phyloP scores from a whole-genome alignment of 805 yeast species.

The Ogataea methanolica region DNA sequence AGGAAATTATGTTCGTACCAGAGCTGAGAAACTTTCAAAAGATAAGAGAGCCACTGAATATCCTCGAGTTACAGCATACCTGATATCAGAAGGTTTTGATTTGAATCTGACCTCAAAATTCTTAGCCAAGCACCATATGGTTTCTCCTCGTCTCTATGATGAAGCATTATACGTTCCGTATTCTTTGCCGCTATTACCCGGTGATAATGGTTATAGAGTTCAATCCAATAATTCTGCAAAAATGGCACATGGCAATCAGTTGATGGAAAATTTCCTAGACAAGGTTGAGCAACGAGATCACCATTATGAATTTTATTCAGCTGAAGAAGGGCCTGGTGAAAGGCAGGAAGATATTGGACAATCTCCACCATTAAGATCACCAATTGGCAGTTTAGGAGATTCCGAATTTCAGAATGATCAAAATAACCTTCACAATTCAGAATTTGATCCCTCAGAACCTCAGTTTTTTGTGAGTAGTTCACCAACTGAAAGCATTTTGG shows the following conservation, averaged over 20 bases:
- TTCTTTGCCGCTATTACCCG: conserved; percentile 80
- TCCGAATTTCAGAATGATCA: conserved; percentile 27
- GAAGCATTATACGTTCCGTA: conserved; percentile 93
- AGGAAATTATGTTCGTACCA: conserved; percentile 26
- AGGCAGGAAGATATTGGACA: conserved; percentile 3
- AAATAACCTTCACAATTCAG: conserved; percentile 34
- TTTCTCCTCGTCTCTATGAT: conserved; percentile 82
- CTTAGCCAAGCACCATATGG: conserved; percentile 66
- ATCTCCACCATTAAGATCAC: conserved; percentile 19
- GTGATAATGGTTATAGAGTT: conserved; percentile 71
- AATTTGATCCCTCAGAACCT: conserved; percentile 92
- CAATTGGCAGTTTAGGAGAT: conserved; percentile 15
- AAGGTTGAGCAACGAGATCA: conserved; percentile 84
- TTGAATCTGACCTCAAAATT: conserved; percentile 60
- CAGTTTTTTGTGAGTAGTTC: conserved; percentile 65
- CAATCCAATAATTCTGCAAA: conserved; percentile 56
- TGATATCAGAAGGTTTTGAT: conserved; percentile 79
- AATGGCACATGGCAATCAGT: conserved; percentile 34
- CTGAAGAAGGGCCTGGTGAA: conserved; percentile 46
- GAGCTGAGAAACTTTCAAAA: conserved; percentile 55
- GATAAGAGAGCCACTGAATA: conserved; percentile 58
- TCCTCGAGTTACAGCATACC: conserved; percentile 87
- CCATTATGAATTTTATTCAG: conserved; percentile 86
- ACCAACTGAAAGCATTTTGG: conserved; percentile 28
- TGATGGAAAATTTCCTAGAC: conserved; percentile 76